Evolutionary conservation across 768 basidiomycete species (phyloP).

Genomic region (Pilatotrama ljubarskyi): DNA sequence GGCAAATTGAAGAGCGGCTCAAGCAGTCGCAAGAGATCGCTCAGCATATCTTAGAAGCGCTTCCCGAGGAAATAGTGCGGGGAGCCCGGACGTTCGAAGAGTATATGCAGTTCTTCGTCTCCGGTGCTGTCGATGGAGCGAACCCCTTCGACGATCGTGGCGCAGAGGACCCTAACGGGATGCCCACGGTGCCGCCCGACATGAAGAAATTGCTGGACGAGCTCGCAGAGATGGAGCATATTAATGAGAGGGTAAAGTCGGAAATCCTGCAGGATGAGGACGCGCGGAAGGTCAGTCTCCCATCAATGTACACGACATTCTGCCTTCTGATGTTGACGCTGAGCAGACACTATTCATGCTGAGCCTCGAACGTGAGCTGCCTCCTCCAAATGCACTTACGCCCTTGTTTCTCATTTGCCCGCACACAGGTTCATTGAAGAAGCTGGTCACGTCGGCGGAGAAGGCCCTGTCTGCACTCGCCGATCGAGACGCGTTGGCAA

Average conservation of each 20-base stretch:
- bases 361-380: conserved; percentile 46
- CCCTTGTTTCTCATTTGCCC: no score
- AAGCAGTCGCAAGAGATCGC: conserved; percentile 18
- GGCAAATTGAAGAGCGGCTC: neutral
- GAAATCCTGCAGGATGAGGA: conserved; percentile 47
- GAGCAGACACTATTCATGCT: conserved; percentile 44
- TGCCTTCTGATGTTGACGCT: neutral
- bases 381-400: no score
- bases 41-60: conserved; percentile 36
- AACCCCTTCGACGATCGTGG: conserved; percentile 7
- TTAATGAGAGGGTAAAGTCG: conserved; percentile 36
- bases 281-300: conserved; percentile 41
- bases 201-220: conserved; percentile 44
- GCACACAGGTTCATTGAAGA: conserved; percentile 18
- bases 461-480: conserved; percentile 20
- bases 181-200: conserved; percentile 24
- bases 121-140: conserved; percentile 5
- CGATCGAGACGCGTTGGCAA: conserved; percentile 19
- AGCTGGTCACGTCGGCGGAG: conserved; percentile 22
- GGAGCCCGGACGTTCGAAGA: conserved; percentile 42
- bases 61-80: conserved; percentile 41
- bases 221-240: conserved; percentile 34
- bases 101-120: conserved; percentile 39
- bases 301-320: neutral
- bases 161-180: conserved; percentile 11